Evolutionary conservation across 768 basidiomycete species (phyloP), one percentile per base, ranked within the genome.

Genomic region (Rhodotorula babjevae): DNA sequence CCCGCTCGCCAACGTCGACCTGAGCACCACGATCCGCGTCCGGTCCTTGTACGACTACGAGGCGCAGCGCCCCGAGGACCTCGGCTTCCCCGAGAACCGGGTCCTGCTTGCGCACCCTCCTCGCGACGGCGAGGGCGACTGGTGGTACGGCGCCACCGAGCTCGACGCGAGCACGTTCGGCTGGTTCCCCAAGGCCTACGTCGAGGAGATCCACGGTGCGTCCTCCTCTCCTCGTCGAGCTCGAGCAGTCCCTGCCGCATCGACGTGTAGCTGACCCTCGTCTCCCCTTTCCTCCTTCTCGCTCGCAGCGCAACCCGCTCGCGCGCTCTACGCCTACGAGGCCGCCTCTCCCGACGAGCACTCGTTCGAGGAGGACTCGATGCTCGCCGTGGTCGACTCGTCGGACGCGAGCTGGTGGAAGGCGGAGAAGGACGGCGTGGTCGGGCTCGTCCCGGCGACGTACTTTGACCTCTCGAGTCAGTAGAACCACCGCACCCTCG

Each of bases 381-480:
- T 82, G 47, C 82, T 97, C 52, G 84, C 84, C 15, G 87, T 99
- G 73, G 85, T 97, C 68, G 96, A 99, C 79, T 86, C 82, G 60
- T 85, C 85, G 65, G 96, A 97, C 76, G 84, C 83, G 64, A 90
- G 91, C 77, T 98, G 96, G 96, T 98, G 92, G 92, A 97, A 94
- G 83, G 90, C 89, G 52, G 94, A 97, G 82, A 86, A 86, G 78
- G 87, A 86, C 61, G 95, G 95, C 31, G 81, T 88, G 72, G 87
- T 96, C 64, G 91, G 90, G 82, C 88, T 93, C 79, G 93, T 93
- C 9, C 96, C 96, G 64, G 92, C 93, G 36, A 87, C 88, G 29
- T 98, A 98, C 81, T 81, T 99, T 80, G 90, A 95, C 82, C 81
- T 88, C 77, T 46, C 44, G 44, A 91, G 95, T 95, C 89, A 95